Evolutionary conservation across 306 rosid genomes (phyloP), one percentile per base, ranked within the genome.

Genomic region (Fagus crenata): DNA sequence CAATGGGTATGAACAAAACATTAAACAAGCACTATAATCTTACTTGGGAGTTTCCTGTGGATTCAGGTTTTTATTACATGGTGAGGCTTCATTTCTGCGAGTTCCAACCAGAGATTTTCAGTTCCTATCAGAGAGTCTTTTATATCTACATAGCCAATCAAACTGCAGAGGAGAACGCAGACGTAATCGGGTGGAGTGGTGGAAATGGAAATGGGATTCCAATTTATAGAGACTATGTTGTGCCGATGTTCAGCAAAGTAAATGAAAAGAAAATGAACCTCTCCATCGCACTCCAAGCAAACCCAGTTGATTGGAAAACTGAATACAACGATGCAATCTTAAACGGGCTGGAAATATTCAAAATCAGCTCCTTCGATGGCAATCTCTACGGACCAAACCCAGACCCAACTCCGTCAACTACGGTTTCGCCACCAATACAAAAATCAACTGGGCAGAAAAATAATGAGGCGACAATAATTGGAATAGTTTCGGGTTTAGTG

Each of bases 291-390:
- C 67, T 87, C 55, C 78, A 76, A 13, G 76, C 84, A 1, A 2
- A 53, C 1, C n/a, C 13, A 7, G 4, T 2, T 0, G 41, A 13
- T 5, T 5, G 0, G 31, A 0, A 0, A 2, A 73, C 78, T 12
- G 0, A 0, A 0, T 77, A 0, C 68, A 13, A 2, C 0, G 78
- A 88, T n/a, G 82, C 82, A 0, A 40, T 88, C 54, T 67, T 90
- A 65, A 90, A 84, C 39, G 94, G 94, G 0, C 43, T 86, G 0
- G 94, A 90, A 69, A 83, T 90, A 0, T 86, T 90, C 85, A 90
- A 88, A 64, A 40, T 88, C 7, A 88, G 75, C 3, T 42, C 79
- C 8, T 0, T 2, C 0, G 11, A 0, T 0, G 51, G 74, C 1
- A 88, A 42, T 35, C 90, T 90, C 0, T 92, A 74, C 1, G 88